Base-by-base conservation (phyloP, 768 basidiomycete species). In the Erythrobasidium yunnanense region DNA sequence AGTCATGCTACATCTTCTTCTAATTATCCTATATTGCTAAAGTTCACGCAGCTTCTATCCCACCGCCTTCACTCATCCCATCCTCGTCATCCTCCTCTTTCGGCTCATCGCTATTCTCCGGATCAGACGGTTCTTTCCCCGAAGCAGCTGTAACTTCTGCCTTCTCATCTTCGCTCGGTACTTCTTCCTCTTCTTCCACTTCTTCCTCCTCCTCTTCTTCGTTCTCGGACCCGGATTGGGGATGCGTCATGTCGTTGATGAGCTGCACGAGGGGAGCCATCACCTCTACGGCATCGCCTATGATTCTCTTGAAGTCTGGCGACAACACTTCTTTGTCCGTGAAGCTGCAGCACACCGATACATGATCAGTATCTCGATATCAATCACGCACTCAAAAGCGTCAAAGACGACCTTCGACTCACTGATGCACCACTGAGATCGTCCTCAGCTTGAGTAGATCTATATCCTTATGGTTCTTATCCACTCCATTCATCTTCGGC, bases 381-480 rank as follows among this genome's bases (percentile, higher is more conserved):
- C 49, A 46, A 65, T 25, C 54, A 56, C 33, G 53, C 17, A 35
- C 30, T 25, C 1, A 7, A 6, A 27, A 23, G 18, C 0, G 29
- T 18, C 52, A 62, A 38, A 56, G 33, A 34, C 49, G 38, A 7
- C n/a, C 46, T 20, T 35, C 22, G 4, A 77, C 80, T 55, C 68
- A 87, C 88, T 74, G 74, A 69, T 84, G 81, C 0, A 81, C 74
- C 1, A 92, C 88, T 1, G 81, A 84, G 33, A 89, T 83, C 18
- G 85, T 84, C 25, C 90, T 83, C 67, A 87, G 85, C 76, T 88
- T 88, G 68, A 99, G 77, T 54, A 97, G 77, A 75, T 93, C 92
- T 70, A 99, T 96, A 74, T 96, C 90, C 75, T 86, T 87, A 74
- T 96, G 90, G 30, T 81, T 81, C 76, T 90, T 97, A 55, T 83